Base-by-base conservation (phyloP, 2,329 filamentous ascomycete genomes). In the Penicillium sp. region DNA sequence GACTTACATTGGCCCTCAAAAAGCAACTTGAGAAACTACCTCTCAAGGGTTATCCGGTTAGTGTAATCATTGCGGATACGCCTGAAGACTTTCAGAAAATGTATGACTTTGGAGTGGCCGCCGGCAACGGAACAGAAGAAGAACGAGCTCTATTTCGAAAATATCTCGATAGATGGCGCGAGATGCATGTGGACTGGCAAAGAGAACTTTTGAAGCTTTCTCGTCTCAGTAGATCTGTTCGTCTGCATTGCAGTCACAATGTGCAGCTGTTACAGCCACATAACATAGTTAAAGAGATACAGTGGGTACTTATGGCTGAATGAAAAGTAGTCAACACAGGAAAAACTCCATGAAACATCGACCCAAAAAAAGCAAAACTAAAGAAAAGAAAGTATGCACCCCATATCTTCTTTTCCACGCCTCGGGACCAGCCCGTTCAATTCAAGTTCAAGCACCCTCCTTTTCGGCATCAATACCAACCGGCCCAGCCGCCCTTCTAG, bases 1-100 rank as follows among this genome's bases (percentile, higher is more conserved):
- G 51, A 54, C 46, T 5, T 39, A 33, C 47, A 47, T 54, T 54
- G 27, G 46, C 2, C 33, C 24, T 4, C 16, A 60, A 62, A 36
- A 56, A 58, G 46, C 65, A 67, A 50, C 59, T 66, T 22, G 51
- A 58, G 40, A 50, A 44, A 25, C 55, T 57, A 22, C 49, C 51
- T n/a, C 52, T 66, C 2, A 49, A 56, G 18, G 53, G 55, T 25
- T 45, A 49, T 41, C 57, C 63, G 11, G 54, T 66, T 28, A 62
- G 61, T 48, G 64, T 67, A 22, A 56, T 68, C 14, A 57, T 63
- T 46, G 63, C 61, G 36, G 57, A 65, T 43, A 54, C 55, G 1
- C 54, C 53, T 38, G 25, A 24, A 33, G 61, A 62, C 44, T 59
- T 58, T 24, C 49, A 56, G 41, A 58, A 42, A 46, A 51, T 60